Evolutionary conservation across 192 early-diverging fungal genomes (phyloP), one percentile per base, ranked within the genome.

Genomic region (Linnemannia hyalina): DNA sequence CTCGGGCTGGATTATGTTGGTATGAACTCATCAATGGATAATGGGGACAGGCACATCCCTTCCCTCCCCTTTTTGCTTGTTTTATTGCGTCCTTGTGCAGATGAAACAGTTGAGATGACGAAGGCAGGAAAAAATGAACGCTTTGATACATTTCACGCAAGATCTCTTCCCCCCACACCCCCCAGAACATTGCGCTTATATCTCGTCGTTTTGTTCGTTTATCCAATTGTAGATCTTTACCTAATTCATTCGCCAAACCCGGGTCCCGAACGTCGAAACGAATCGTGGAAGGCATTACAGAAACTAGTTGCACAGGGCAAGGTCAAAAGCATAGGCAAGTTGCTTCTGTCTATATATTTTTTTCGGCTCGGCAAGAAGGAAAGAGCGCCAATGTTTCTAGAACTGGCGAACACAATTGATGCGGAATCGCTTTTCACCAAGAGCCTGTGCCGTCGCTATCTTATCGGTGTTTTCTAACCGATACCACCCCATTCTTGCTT

Each of bases 231-330:
- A 86, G 84, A 95, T 82, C 78, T 95, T 29, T 92, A 91, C 60
- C 74, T 95, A 23, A 88, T 93, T 16, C 92, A 94, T 77, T 91
- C 91, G 6, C 94, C 94, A 22, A 78, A 88, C 55, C 81, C 91
- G 60, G 90, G 90, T 32, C 69, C 90, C 68, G 72, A 92, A 47
- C 85, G 63, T 52, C 90, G 90, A 29, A 75, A 47, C 47, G 88
- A 89, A 57, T 89, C 88, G 52, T 93, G 92, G 90, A 76, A 84
- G 15, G 92, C 90, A 26, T 72, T 93, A 72, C 88, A 93, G 69
- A 69, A 92, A 46, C 55, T 93, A 40, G 88, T 90, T 4, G 74
- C 81, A 6, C 70, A 85, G 23, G 92, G 91, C n/a, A 89, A 90
- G 73, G 90, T 90, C 38, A 90, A 90, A 52, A 89, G 87, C 74